phyloP scores from a whole-genome alignment of 495 filamentous ascomycete species.

The Hypomontagnella monticulosa region DNA sequence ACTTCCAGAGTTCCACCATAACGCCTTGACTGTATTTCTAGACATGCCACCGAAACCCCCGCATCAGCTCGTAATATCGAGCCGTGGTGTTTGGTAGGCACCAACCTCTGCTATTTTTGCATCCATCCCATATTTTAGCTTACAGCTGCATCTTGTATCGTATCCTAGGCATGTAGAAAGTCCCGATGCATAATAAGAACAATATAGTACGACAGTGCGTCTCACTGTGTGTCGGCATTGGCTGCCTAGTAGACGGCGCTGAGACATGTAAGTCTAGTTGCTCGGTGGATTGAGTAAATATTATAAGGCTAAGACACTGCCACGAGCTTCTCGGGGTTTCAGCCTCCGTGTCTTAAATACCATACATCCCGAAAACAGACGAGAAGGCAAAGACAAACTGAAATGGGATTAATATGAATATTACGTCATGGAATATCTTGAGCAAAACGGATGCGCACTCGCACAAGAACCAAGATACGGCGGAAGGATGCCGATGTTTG shows the following conservation, averaged over 20 bases:
- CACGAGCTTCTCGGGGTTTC: background rate
- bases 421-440: background rate
- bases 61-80: constrained; percentile 10
- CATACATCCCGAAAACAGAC: background rate
- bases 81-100: constrained; percentile 20
- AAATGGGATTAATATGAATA: background rate
- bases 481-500: constrained; percentile 19
- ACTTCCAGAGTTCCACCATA: background rate
- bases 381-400: no score
- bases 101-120: constrained; percentile 29
- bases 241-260: background rate
- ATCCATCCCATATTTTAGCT: constrained; percentile 2
- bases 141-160: constrained; percentile 1
- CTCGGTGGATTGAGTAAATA: background rate
- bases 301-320: no score
- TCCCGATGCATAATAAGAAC: constrained; percentile 2
- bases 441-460: background rate
- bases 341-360: background rate
- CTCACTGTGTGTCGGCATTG: background rate
- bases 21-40: constrained; percentile 11
- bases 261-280: constrained; percentile 10
- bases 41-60: constrained; percentile 14
- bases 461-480: background rate
- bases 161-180: constrained; percentile 15
- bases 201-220: constrained; percentile 20